These are phyloP conservation scores for Acanthamoeba lenticulata DNA, from an alignment of 208 protist genomes.

Conservation along the genomic window DNA sequence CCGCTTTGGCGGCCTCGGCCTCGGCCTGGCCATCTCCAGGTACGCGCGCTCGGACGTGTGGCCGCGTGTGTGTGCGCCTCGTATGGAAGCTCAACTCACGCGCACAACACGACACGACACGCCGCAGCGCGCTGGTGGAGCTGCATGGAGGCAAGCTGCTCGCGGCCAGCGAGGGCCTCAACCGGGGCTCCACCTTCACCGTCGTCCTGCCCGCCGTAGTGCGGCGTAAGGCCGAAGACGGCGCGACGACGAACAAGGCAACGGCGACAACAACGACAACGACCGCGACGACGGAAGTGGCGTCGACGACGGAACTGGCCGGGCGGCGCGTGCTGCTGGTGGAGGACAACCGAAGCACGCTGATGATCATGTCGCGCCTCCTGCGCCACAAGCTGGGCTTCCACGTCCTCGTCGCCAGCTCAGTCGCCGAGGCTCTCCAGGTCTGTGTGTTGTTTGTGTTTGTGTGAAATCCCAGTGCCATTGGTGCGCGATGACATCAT, in stretches of 20 bases:
- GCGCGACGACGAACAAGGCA: neutral
- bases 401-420: neutral
- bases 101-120: neutral
- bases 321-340: neutral
- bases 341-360: constrained; percentile 36
- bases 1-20: neutral
- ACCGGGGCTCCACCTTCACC: neutral
- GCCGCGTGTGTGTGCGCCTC: too few relatives aligned
- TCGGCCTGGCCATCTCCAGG: neutral
- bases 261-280: too few relatives aligned
- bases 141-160: neutral
- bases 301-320: too few relatives aligned
- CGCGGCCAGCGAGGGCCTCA: constrained; percentile 13
- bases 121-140: neutral
- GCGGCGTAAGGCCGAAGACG: too few relatives aligned
- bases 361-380: constrained; percentile 46
- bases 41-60: neutral
- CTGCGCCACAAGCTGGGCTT: constrained; percentile 11
- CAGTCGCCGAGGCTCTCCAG: constrained; percentile 2
- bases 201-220: neutral
- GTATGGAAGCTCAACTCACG: too few relatives aligned
- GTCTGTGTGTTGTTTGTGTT: too few relatives aligned
- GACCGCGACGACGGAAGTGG: too few relatives aligned
- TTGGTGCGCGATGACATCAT: too few relatives aligned
- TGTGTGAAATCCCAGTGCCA: too few relatives aligned